phyloP scores from a whole-genome alignment of 2,329 filamentous ascomycete genomes.

The Claviceps sp. region DNA sequence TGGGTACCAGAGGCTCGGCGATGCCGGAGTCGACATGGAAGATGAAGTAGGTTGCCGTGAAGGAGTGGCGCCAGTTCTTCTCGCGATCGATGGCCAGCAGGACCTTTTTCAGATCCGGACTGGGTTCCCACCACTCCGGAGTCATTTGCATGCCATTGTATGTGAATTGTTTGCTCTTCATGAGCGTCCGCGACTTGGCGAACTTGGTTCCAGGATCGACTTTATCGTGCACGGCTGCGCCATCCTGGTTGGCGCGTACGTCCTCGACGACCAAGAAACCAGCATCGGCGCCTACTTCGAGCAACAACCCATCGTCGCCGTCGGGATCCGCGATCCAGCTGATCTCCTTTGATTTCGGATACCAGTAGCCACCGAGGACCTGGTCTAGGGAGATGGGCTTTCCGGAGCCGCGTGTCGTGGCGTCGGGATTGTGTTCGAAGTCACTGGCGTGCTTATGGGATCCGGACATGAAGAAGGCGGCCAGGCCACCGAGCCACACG shows the following conservation, averaged over 20 bases:
- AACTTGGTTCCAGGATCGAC: slow-evolving; percentile 13
- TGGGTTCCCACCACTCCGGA: slow-evolving; percentile 58
- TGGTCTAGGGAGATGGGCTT: slow-evolving; percentile 64
- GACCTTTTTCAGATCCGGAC: slow-evolving; percentile 73
- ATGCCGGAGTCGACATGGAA: slow-evolving; percentile 75
- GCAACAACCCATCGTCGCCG: slow-evolving; percentile 71
- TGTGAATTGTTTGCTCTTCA: slow-evolving; percentile 53
- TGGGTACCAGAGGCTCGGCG: slow-evolving; percentile 64
- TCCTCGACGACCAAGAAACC: slow-evolving; percentile 80
- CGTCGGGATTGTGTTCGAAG: slow-evolving; percentile 54
- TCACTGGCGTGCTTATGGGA: slow-evolving; percentile 51
- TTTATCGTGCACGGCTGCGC: slow-evolving; percentile 20
- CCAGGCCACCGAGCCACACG: slow-evolving; percentile 55
- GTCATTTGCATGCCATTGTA: slow-evolving; percentile 41
- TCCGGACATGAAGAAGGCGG: slow-evolving; percentile 51
- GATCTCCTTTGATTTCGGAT: slow-evolving; percentile 48
- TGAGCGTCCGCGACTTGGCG: slow-evolving; percentile 52
- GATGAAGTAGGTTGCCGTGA: slow-evolving; percentile 76
- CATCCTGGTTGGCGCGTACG: slow-evolving; percentile 40
- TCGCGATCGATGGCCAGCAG: slow-evolving; percentile 61
- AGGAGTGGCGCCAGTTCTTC: slow-evolving; percentile 84
- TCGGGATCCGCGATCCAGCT: slow-evolving; percentile 64
- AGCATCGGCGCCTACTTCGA: slow-evolving; percentile 57
- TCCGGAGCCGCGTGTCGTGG: slow-evolving; percentile 49
- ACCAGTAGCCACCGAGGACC: slow-evolving; percentile 53